Evolutionary conservation across 495 filamentous ascomycete species (phyloP), one percentile per base, ranked within the genome.

Genomic region (Rhizodiscina lignyota): DNA sequence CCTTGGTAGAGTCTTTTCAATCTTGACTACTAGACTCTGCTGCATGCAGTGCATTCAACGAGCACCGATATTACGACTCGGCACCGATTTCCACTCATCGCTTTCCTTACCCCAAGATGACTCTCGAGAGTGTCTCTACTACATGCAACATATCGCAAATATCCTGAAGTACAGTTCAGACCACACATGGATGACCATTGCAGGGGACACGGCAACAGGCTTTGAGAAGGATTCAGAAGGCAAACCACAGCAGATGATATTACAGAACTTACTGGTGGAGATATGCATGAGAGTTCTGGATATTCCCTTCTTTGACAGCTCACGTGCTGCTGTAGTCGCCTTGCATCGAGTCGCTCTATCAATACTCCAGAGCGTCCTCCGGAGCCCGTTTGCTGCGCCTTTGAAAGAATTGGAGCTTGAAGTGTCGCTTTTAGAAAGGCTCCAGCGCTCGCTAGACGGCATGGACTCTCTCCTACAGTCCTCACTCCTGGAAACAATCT

Each of bases 111-210:
- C n/a, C n/a, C 62, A 68, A 21, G 74, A 83, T 44, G 80, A 89
- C 45, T 63, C 83, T 28, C 76, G 77, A 39, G 63, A 86, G 35
- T 81, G 71, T 39, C 59, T 77, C 10, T 92, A 94, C 51, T 76
- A 89, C 45, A 52, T 93, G 12, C 73, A 72, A 41, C 78, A 77
- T 2, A 53, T 89, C 0, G 76, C 74, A 12, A 82, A 80, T 42
- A 59, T 87, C 21, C 58, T 91, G 23, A 60, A 64, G 29, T 72
- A 65, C 56, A 66, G 72, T 2, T 68, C 75, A 8, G 66, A 68
- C 31, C 60, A 59, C 22, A 62, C 68, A 20, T 77, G 77, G 72
- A 58, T 62, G n/a, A 61, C 67, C 0, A 55, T 83, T 4, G 70
- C 72, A 12, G 51, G 45, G 13, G 57, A 58, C 21, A 15, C 49